Evolutionary conservation across 108 stramenopile genomes (phyloP).

Genomic region (Nitzschia sp.): DNA sequence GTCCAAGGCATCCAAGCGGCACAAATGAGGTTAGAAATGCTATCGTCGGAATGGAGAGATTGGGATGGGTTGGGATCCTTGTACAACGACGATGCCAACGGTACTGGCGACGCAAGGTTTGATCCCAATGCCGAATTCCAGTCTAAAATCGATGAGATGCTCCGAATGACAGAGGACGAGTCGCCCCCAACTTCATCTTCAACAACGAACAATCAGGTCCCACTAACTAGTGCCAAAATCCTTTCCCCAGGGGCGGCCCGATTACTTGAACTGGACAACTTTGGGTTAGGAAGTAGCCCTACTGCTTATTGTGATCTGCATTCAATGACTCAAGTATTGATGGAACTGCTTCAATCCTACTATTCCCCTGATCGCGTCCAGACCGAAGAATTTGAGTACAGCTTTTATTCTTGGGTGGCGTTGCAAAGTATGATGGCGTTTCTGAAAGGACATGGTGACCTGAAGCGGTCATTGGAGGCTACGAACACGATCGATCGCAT

Average conservation of each 20-base stretch:
- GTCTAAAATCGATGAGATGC: background rate
- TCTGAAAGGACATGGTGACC: slow-evolving; percentile 33
- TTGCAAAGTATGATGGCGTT: slow-evolving; percentile 36
- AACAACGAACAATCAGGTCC: background rate
- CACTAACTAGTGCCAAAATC: slow-evolving; percentile 1
- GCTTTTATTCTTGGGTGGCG: slow-evolving; percentile 55
- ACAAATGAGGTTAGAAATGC: slow-evolving; percentile 37
- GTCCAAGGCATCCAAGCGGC: slow-evolving; percentile 45
- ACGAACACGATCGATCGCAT: slow-evolving; percentile 56
- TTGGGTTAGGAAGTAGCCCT: slow-evolving; percentile 48
- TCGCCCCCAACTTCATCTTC: background rate
- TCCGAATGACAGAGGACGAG: background rate
- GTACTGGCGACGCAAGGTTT: background rate
- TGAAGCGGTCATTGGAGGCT: slow-evolving; percentile 41
- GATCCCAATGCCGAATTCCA: slow-evolving; percentile 1
- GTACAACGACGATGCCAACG: background rate
- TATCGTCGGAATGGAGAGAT: slow-evolving; percentile 40
- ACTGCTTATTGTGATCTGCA: slow-evolving; percentile 39
- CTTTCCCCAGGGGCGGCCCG: slow-evolving; percentile 8
- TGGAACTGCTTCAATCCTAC: slow-evolving; percentile 45
- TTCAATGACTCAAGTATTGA: slow-evolving; percentile 40
- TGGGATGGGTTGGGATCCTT: slow-evolving; percentile 56
- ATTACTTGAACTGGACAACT: slow-evolving; percentile 42
- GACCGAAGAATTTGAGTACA: slow-evolving; percentile 62
- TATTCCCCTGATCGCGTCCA: slow-evolving; percentile 43